Conservation (phyloP, 305 asterid species). For the Plantago coronopus region DNA sequence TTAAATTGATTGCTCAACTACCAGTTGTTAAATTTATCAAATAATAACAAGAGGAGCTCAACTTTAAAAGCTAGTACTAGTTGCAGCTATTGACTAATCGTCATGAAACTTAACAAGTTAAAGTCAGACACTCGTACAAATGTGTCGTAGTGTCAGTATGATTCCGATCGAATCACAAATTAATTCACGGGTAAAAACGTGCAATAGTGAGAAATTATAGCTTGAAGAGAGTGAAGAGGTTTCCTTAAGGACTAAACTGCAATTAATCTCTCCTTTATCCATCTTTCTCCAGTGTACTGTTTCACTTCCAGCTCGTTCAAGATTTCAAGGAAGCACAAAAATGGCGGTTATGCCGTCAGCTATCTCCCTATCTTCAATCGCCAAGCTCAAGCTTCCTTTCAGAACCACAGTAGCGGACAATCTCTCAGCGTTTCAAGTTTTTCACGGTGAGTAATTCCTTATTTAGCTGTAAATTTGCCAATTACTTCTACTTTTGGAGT, state of each 20-base stretch:
- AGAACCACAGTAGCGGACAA: slow-evolving; percentile 24
- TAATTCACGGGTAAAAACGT: too few species aligned
- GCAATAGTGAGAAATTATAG: too few species aligned
- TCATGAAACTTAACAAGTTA: too few species aligned
- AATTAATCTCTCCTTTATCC: background rate
- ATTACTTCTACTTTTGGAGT: slow-evolving; percentile 5
- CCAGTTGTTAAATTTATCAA: too few species aligned
- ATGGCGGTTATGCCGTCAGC: slow-evolving; percentile 43
- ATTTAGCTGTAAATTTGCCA: slow-evolving; percentile 1
- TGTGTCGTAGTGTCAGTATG: too few species aligned
- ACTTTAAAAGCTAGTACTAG: too few species aligned
- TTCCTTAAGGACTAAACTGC: background rate
- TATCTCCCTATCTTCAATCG: slow-evolving; percentile 30
- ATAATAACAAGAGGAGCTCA: too few species aligned
- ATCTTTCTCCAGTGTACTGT: background rate
- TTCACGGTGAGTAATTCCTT: slow-evolving; percentile 33
- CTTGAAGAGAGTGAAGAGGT: too few species aligned
- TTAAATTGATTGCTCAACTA: too few species aligned
- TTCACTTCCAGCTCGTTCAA: slow-evolving; percentile 2
- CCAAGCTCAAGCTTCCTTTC: slow-evolving; percentile 26
- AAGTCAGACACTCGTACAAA: too few species aligned
- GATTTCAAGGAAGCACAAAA: background rate
- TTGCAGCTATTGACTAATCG: too few species aligned
- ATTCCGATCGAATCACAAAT: too few species aligned
- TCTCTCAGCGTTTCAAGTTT: slow-evolving; percentile 28